Percentiles rank a stretch among this genome's conserved stretches.
Conservation (phyloP, 2,329 filamentous ascomycete species). For the Alternaria panax region DNA sequence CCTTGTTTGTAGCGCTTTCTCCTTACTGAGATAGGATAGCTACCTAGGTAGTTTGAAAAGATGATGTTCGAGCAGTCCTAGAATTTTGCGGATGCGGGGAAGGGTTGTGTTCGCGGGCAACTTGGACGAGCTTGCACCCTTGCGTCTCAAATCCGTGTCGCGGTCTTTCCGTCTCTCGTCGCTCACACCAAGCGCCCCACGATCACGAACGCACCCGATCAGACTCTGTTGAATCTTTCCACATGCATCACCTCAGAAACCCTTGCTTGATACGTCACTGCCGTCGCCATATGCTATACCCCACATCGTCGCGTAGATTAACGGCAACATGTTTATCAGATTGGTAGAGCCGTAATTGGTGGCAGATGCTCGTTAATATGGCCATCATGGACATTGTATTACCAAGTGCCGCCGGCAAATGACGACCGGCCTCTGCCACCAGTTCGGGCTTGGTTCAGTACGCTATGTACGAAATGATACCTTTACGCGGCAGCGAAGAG, state of each 20-base stretch:
- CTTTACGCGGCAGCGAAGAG: constrained; percentile 3
- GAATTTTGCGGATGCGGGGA: not conserved
- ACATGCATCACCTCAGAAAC: not conserved
- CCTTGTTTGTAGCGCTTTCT: not conserved
- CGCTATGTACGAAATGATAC: not conserved
- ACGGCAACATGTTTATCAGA: not conserved
- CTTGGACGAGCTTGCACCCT: not conserved
- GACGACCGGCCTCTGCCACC: not conserved
- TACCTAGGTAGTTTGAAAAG: not conserved
- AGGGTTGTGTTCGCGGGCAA: not conserved
- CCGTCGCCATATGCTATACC: not conserved
- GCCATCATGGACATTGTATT: not conserved
- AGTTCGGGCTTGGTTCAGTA: not conserved
- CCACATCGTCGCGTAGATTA: not conserved
- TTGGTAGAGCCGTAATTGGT: not conserved
- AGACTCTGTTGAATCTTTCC: not conserved
- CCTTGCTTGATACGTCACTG: not conserved
- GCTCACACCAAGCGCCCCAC: not conserved
- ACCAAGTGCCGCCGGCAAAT: not conserved
- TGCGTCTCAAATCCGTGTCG: not conserved
- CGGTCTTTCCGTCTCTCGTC: not conserved
- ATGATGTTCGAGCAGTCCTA: not conserved
- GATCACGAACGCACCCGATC: not conserved
- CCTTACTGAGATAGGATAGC: not conserved
- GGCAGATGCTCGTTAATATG: not conserved